Evolutionary conservation across 805 yeast genomes (phyloP).

Genomic region (Millerago galiae): DNA sequence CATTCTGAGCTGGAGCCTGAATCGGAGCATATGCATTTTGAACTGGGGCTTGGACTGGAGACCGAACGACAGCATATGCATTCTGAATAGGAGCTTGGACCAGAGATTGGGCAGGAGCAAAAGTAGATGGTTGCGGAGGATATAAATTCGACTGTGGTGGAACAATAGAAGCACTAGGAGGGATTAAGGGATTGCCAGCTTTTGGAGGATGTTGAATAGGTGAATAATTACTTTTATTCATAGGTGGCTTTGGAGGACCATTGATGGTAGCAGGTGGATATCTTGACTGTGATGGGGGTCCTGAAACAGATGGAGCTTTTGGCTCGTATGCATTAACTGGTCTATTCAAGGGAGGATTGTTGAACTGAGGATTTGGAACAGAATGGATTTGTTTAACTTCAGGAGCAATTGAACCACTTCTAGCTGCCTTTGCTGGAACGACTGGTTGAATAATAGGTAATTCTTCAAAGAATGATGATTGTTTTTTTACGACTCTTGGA

Average conservation of each 20-base stretch:
- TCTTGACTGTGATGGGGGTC: background rate
- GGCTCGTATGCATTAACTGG: background rate
- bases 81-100: background rate
- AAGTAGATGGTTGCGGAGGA: background rate
- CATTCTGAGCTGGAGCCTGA: background rate
- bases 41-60: too few relatives aligned
- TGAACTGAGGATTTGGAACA: constrained; percentile 3
- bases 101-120: background rate
- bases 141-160: background rate
- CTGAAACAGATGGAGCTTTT: background rate
- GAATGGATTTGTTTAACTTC: background rate
- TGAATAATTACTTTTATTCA: background rate
- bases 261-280: background rate
- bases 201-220: background rate
- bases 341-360: background rate
- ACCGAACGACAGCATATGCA: too few relatives aligned
- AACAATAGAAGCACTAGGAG: background rate
- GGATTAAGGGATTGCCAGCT: too few relatives aligned
- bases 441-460: constrained; percentile 36
- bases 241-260: background rate
- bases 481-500: constrained; percentile 26
- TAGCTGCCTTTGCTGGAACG: constrained; percentile 13
- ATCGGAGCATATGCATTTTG: background rate
- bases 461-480: constrained; percentile 49
- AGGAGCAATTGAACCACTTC: constrained; percentile 5